phyloP scores from a whole-genome alignment of 2,329 filamentous ascomycete genomes.

The Phialophora chinensis region DNA sequence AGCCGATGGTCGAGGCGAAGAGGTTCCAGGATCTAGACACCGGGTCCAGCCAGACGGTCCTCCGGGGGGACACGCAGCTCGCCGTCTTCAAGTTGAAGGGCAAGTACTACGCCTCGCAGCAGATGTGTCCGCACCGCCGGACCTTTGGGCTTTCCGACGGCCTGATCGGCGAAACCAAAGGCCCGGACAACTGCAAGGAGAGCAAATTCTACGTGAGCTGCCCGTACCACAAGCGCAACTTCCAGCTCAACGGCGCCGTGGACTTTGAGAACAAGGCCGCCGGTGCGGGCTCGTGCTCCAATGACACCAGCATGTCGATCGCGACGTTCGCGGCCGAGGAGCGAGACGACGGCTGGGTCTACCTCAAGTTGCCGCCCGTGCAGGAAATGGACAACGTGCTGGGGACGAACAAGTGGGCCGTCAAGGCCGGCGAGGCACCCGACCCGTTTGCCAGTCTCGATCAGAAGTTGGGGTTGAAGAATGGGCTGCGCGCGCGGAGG shows the following conservation, averaged over 20 bases:
- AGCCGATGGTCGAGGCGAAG: constrained; percentile 73
- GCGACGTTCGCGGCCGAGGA: constrained; percentile 81
- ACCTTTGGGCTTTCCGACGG: constrained; percentile 89
- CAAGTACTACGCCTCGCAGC: constrained; percentile 82
- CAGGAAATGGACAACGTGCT: constrained; percentile 80
- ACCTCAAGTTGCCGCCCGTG: constrained; percentile 78
- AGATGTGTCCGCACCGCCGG: constrained; percentile 94
- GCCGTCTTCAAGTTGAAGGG: constrained; percentile 84
- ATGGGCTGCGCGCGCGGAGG: constrained; percentile 62
- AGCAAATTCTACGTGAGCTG: constrained; percentile 83
- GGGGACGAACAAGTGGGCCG: constrained; percentile 78
- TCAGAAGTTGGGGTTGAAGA: constrained; percentile 55
- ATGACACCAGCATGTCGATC: constrained; percentile 76
- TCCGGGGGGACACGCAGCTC: constrained; percentile 86
- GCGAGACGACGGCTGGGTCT: constrained; percentile 76
- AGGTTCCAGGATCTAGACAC: constrained; percentile 74
- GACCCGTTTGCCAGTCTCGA: constrained; percentile 64
- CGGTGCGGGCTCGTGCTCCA: constrained; percentile 72
- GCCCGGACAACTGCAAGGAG: constrained; percentile 45
- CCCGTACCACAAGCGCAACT: constrained; percentile 90
- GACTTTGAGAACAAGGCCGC: constrained; percentile 37
- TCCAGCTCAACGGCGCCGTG: constrained; percentile 68
- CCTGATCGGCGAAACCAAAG: constrained; percentile 69
- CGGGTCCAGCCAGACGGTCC: constrained; percentile 76
- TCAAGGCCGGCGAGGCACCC: constrained; percentile 71